Evolutionary conservation across 805 yeast species (phyloP), one percentile per base, ranked within the genome.

Genomic region (Saccharomycopsis selenospora): DNA sequence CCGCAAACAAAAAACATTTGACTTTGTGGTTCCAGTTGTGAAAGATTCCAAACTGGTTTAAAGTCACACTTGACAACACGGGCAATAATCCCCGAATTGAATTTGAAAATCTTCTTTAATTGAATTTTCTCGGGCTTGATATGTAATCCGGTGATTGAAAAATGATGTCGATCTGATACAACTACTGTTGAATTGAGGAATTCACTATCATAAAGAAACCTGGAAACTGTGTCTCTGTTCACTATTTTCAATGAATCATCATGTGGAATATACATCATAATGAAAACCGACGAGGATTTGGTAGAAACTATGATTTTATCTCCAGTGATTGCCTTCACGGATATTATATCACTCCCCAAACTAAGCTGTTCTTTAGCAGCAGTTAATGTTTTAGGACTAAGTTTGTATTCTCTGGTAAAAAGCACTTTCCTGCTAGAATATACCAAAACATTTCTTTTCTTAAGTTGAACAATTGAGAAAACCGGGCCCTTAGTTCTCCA

Each of bases 401-500:
- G 25, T 28, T 24, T 38, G 26, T 49, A 49, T 18, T 29, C 42
- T 17, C 52, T 14, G 22, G 47, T 33, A 26, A 17, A 49, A 14
- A 49, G 20, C 5, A 43, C 23, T 14, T 36, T 29, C 3, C 52
- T 50, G 18, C 44, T 27, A 14, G 52, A 45, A 38, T 49, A 49
- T 11, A 49, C 26, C 11, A 49, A 25, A 11, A 38, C 33, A 30
- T 49, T 49, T 10, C 23, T 8, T 7, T 27, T 36, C 2, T 22
- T 23, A 7, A 46, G n/a, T 40, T 49, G 52, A 11, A 17, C 17
- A 11, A 49, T 27, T 5, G 47, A 36, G 42, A 36, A 41, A 5
- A 49, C 49, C 5, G 49, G 52, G 2, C 46, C 52, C 7, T 22
- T 24, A 17, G 52, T 49, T 29, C 17, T 49, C 52, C 52, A 49